Conservation (phyloP, 345 rosid genomes). For the Aquilaria yunnanensis region DNA sequence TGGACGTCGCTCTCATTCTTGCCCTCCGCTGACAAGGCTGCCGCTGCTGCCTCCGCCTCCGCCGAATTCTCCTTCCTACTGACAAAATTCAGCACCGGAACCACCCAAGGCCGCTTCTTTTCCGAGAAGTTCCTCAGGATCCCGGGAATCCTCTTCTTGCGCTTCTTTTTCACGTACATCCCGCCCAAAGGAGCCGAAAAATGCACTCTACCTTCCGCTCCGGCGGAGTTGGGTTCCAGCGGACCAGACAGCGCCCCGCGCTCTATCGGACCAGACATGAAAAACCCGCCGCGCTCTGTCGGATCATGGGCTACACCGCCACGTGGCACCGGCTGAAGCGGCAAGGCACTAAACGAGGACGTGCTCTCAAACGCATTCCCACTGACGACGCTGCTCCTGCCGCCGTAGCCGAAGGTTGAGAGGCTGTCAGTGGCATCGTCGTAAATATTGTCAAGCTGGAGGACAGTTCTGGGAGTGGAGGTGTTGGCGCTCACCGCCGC, state of each 20-base stretch:
- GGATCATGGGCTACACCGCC: constrained; percentile 39
- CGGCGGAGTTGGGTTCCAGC: constrained; percentile 44
- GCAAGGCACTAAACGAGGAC: constrained; percentile 74
- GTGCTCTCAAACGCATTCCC: constrained; percentile 84
- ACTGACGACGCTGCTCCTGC: constrained; percentile 42
- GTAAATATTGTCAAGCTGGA: constrained; percentile 61
- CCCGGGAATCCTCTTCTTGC: constrained; percentile 53
- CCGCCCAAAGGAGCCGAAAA: constrained; percentile 95
- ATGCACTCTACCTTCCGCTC: constrained; percentile 48
- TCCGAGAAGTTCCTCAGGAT: constrained; percentile 60
- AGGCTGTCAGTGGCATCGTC: constrained; percentile 73
- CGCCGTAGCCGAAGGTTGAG: constrained; percentile 38
- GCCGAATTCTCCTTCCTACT: constrained; percentile 41
- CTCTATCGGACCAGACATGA: constrained; percentile 92
- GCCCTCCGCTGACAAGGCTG: constrained; percentile 24
- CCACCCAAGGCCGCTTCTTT: constrained; percentile 92
- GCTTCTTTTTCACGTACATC: constrained; percentile 47
- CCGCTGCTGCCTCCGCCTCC: constrained; percentile 9
- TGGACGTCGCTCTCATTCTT: constrained; percentile 55
- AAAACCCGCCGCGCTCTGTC: constrained; percentile 48
- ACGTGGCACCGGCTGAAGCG: constrained; percentile 78
- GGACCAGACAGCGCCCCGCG: constrained; percentile 85
- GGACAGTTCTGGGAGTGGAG: constrained; percentile 74
- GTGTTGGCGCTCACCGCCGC: constrained; percentile 89
- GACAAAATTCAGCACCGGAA: constrained; percentile 82